These are phyloP conservation scores for Trypanosoma mega DNA, from an alignment of 208 protist genomes.

Conservation along the genomic window DNA sequence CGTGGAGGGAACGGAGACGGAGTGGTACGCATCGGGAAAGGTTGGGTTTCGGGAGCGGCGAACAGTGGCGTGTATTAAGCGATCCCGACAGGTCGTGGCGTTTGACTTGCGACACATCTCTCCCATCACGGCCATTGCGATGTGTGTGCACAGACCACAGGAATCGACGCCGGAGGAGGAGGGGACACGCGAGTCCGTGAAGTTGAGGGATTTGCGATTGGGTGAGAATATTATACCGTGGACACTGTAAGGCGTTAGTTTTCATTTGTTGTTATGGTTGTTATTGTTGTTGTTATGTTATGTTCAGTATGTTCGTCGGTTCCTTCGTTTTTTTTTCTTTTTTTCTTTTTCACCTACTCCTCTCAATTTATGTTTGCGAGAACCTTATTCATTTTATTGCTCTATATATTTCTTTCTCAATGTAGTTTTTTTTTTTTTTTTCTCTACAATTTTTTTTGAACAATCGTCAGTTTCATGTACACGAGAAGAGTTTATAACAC, in stretches of 20 bases:
- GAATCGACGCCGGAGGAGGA: neutral
- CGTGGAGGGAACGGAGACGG: neutral
- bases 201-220: constrained; percentile 29
- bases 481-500: too few species aligned
- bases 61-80: constrained; percentile 30
- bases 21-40: constrained; percentile 36
- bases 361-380: constrained; percentile 12
- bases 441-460: constrained; percentile 8
- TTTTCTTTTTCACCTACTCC: constrained; percentile 5
- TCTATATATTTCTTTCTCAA: constrained; percentile 5
- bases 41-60: constrained; percentile 20
- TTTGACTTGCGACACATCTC: constrained; percentile 52
- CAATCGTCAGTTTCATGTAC: too few species aligned
- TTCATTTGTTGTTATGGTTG: neutral
- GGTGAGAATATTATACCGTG: constrained; percentile 40
- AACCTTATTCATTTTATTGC: neutral
- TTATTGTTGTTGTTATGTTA: neutral
- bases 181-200: constrained; percentile 17
- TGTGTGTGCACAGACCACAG: constrained; percentile 28
- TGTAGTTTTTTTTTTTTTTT: constrained; percentile 3
- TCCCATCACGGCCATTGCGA: constrained; percentile 36
- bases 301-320: neutral
- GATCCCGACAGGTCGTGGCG: constrained; percentile 26
- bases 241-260: constrained; percentile 21
- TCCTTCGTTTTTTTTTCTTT: neutral